Base-by-base conservation (phyloP, 2,329 filamentous ascomycete species). In the Venturiaceae sp. region DNA sequence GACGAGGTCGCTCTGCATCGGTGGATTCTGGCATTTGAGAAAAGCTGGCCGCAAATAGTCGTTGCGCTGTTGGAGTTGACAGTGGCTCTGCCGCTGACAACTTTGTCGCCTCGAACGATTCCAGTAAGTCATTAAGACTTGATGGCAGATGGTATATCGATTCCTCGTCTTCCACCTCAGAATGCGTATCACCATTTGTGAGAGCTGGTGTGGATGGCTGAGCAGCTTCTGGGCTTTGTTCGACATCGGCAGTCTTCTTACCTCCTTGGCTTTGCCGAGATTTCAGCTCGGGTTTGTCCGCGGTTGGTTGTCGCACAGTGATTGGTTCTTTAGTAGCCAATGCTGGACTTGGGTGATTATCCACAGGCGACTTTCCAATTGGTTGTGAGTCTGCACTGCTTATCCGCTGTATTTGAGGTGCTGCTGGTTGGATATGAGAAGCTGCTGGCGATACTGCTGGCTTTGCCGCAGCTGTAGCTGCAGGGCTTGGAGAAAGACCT, bases 121-220 rank as follows among this genome's bases (percentile, higher is more conserved):
- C 90, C 19, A 97, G 83, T 34, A 99, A 79, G 69, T 99, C 94
- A 67, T 91, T 88, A 57, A 99, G 76, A 32, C 88, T 90, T 6
- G 91, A 83, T 3, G 94, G 94, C 37, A 99, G 82, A 71, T 97
- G 92, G 71, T 92, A 99, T 65, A 96, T 87, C 13, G 88, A 94
- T 72, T 96, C 89, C 61, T 90, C 86, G 21, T 75, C 74, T 58
- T 74, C 65, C 9, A 66, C 66, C 33, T 78, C 76, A 55, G 74
- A 75, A 64, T 78, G 77, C 19, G 69, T 60, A 55, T 82, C 78
- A 26, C 81, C 80, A 63, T 84, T 83, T 5, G 77, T 77, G 23
- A 77, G 62, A 23, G 71, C 67, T 28, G 68, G 66, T 33, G 66
- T 68, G 32, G 57, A 55, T 8, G 55, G 47, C 39, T 60, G 57